Conservation (phyloP, 2,329 filamentous ascomycete genomes). For the Hypoxylon sp. region DNA sequence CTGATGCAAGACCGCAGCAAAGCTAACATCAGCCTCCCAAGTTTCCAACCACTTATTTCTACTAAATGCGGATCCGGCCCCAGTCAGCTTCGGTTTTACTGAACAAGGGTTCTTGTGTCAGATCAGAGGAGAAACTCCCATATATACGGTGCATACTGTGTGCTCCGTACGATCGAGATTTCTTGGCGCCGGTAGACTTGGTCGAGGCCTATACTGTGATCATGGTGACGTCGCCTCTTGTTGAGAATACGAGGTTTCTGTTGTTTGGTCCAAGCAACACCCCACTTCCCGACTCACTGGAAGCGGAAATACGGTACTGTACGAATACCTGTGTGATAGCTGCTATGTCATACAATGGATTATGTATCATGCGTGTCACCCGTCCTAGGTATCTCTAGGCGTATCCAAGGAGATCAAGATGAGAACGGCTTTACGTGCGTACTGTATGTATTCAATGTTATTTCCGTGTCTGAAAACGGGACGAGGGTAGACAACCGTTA, state of each 20-base stretch:
- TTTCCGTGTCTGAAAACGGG: constrained; percentile 6
- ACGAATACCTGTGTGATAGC: background rate
- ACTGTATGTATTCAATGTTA: background rate
- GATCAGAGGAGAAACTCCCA: constrained; percentile 9
- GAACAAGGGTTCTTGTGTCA: constrained; percentile 10
- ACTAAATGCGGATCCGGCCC: background rate
- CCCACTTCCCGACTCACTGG: constrained; percentile 25
- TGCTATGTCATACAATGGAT: background rate
- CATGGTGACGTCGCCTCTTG: constrained; percentile 42
- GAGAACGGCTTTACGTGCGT: background rate
- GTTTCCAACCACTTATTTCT: constrained; percentile 12
- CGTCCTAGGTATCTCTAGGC: background rate
- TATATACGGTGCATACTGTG: constrained; percentile 8
- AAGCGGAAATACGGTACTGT: background rate
- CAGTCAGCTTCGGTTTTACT: background rate
- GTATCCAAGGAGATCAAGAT: background rate
- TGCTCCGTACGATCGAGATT: constrained; percentile 27
- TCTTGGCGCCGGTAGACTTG: constrained; percentile 26
- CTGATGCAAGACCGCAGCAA: constrained; percentile 15
- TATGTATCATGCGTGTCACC: background rate
- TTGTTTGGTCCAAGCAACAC: constrained; percentile 29
- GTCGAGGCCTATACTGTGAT: constrained; percentile 27
- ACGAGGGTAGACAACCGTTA: constrained; percentile 1
- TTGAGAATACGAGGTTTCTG: constrained; percentile 46
- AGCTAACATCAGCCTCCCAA: constrained; percentile 30